A percentile compares a stretch with the other conserved stretches of the same genome.
Conservation (phyloP, 164 flowering plant genomes). For the Vitis rotundifolia region DNA sequence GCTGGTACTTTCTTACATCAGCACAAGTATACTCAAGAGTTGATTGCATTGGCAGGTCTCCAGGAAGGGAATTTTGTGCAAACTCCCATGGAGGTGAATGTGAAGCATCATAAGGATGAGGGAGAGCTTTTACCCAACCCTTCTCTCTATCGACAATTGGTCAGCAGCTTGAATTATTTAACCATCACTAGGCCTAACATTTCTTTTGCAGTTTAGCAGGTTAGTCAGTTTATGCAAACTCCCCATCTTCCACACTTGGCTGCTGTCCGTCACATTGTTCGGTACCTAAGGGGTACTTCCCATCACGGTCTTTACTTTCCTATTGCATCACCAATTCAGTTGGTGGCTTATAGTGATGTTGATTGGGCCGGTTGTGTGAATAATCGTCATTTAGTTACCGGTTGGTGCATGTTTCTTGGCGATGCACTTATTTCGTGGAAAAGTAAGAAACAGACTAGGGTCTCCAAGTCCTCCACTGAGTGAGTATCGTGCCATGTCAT, state of each 20-base stretch:
- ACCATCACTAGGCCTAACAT: conserved; percentile 9
- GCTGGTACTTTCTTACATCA: neutral
- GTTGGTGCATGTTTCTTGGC: conserved; percentile 8
- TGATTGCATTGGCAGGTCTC: neutral
- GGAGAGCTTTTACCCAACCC: conserved; percentile 1
- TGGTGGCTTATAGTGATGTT: neutral
- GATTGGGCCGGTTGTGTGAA: conserved; percentile 2
- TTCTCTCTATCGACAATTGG: neutral
- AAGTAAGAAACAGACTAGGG: neutral
- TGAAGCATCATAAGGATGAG: neutral
- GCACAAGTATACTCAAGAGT: neutral
- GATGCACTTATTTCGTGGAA: neutral
- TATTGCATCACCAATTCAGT: neutral
- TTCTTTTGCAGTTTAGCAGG: conserved; percentile 8
- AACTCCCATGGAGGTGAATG: neutral
- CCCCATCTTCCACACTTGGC: conserved; percentile 2
- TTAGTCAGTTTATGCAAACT: conserved; percentile 12
- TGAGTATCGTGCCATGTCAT: conserved; percentile 2
- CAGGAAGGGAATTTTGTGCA: neutral
- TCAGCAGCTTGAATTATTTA: conserved; percentile 2
- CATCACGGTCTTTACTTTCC: conserved; percentile 2
- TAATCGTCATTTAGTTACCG: neutral
- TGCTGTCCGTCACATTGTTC: conserved; percentile 3
- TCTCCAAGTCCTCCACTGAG: neutral
- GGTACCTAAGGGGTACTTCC: conserved; percentile 8